Base-by-base conservation (phyloP, 75 land plant species). In the Pinus taeda region DNA sequence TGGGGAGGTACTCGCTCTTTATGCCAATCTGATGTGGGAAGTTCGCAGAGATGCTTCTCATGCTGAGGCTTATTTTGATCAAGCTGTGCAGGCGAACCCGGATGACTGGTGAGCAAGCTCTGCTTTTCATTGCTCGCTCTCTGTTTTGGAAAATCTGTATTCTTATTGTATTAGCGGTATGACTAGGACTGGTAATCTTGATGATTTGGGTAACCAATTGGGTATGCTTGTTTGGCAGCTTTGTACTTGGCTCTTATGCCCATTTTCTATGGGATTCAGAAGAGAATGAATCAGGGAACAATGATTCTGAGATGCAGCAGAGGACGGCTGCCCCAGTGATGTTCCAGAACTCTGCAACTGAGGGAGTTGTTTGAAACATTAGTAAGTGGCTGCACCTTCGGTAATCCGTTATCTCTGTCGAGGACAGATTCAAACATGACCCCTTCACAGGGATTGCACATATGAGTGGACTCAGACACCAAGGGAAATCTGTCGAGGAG, bases 1-100 rank as follows among this genome's bases (percentile, higher is more conserved):
- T 73, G 93, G 90, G 26, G 91, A 91, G 76, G 80, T 93, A 53
- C 71, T 90, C 57, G 77, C 86, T 5, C 69, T 84, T 62, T 93
- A 93, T 79, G 95, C 91, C 33, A 81, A 80, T 69, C 74, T 93
- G 57, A 73, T 90, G 3, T 93, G 95, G 95, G 88, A 91, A 65
- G 55, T 66, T 9, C 76, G 83, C 6, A 81, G 84, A 59, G 91
- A 93, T 71, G 83, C 59, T 30, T 57, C 70, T 3, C 78, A 91
- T 45, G 95, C 95, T 17, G 78, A 86, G 24, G 49, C 73, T 20
- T 93, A 90, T 77, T 87, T 84, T 75, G 88, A 87, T 60, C 87
- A 80, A 30, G 95, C 95, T 58, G 77, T 88, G n/a, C 56, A 78
- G 36, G 91, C 87, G 8, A 75, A 91, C 3, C 93, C 95, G 15